Base-by-base conservation (phyloP, 202 grass and related monocot species). In the Bolboschoenoplectus hybrid region DNA sequence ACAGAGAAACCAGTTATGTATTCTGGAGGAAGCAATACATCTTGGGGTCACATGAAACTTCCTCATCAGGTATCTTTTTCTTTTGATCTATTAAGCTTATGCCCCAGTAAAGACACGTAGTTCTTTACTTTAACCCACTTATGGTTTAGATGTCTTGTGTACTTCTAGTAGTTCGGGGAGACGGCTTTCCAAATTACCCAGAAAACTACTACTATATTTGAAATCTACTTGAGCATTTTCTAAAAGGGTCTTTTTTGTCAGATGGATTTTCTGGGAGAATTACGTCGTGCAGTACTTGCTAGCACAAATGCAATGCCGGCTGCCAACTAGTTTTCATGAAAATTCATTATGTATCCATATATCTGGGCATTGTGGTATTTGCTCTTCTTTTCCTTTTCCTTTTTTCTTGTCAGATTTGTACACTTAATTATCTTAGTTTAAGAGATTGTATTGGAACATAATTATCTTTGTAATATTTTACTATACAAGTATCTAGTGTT, bases 201-300 rank as follows among this genome's bases (percentile, higher is more conserved):
- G 9, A 84, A 40, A 80, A 14, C n/a, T 68, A 65, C 47, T 67
- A 55, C 63, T 13, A 36, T 69, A 67, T 83, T 84, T 53, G 17
- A 56, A 84, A 71, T 68, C n/a, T 67, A 80, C 1, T 49, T 12
- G 32, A 67, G 41, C 13, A 47, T 47, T 47, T 39, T 64, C 17
- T 63, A n/a, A 9, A 69, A 35, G 1, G 40, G 57, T 13, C 19
- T 52, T 63, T 74, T 45, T 49, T 69, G 20, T 43, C 49, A 91
- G 89, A 85, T 82, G 89, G 89, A 91, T 38, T 91, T 91, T 82
- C 44, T 88, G 4, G 86, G 65, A 77, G 89, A 91, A 76, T 58
- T 91, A 58, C 64, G 64, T 36, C 47, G 76, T 14, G 77, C 67
- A 55, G 44, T 88, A 41, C 43, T 67, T 67, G 81, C 70, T 58